Base-by-base conservation (phyloP, 179 eudicot species). In the Amaranthus tricolor region DNA sequence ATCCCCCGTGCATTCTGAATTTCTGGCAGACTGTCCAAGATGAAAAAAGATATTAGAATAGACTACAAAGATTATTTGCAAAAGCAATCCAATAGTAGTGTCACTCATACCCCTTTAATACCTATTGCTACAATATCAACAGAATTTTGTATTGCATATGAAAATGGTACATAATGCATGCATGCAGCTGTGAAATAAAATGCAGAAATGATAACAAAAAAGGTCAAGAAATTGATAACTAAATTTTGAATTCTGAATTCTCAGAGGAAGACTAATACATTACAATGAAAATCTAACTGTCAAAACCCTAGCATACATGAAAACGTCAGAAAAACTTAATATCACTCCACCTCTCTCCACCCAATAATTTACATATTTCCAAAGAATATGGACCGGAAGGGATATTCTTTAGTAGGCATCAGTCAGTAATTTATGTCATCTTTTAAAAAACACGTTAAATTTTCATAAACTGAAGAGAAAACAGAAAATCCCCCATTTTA, bases 1-100 rank as follows among this genome's bases (percentile, higher is more conserved):
- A 89, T 87, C 57, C 97, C 97, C n/a, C 94, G 89, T 65, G 96
- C 97, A 80, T 90, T 94, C 78, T 94, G 98, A 75, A 92, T 89
- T 83, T 94, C 98, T n/a, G 93, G 74, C 88, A 90, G 78, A 85
- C 97, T 92, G 67, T 63, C 56, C 83, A 71, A 80, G 51, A 64
- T 62, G 47, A 11, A 31, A 31, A 31, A 31, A 31, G 40, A 31
- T 40, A 20, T 57, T 24, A 68, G 3, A 31, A 69, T 2, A 19
- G n/a, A 70, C 59, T 49, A 57, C 53, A 57, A 55, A 76, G 54
- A 62, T 16, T 45, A 15, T 47, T n/a, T 17, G 66, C 66, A 66
- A 6, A 72, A 31, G 17, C 6, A 49, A 16, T 31, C 40, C 40
- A 31, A 31, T 31, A 1, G 0, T 31, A 24, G 31, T 24, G 31